These are phyloP conservation scores for Leucoagaricus sp. DNA, from an alignment of 1,284 basidiomycete genomes.

Conservation along the genomic window DNA sequence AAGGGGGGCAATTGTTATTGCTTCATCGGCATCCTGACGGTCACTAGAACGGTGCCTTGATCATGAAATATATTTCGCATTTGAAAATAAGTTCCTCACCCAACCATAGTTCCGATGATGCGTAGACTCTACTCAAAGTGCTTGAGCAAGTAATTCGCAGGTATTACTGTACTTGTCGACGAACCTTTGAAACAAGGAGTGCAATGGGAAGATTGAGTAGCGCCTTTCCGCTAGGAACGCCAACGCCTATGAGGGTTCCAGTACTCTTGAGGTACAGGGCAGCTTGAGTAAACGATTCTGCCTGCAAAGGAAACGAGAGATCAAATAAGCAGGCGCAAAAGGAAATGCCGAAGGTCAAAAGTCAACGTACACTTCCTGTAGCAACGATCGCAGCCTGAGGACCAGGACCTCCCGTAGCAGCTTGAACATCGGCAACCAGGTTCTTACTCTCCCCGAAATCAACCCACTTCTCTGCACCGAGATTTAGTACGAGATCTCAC, in stretches of 20 bases:
- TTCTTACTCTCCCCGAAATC: conserved; percentile 64
- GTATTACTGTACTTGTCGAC: neutral
- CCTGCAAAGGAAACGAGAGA: conserved; percentile 26
- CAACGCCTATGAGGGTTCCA: conserved; percentile 65
- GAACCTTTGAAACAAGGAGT: conserved; percentile 58
- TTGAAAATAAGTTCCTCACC: conserved; percentile 35
- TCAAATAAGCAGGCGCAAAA: neutral
- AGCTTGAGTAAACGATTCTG: conserved; percentile 64
- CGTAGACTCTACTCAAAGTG: conserved; percentile 40
- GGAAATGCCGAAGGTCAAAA: neutral
- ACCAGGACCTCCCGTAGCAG: conserved; percentile 61
- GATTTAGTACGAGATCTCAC: conserved; percentile 52
- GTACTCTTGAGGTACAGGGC: conserved; percentile 57
- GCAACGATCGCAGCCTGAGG: conserved; percentile 68
- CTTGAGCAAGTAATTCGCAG: neutral
- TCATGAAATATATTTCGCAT: neutral
- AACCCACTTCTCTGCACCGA: conserved; percentile 72
- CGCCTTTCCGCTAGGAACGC: conserved; percentile 46
- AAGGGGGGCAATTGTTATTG: conserved; percentile 60
- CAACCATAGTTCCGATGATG: conserved; percentile 63
- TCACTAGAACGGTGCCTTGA: conserved; percentile 34
- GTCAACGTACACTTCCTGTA: conserved; percentile 40
- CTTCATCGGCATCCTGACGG: conserved; percentile 66
- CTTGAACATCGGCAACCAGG: conserved; percentile 52
- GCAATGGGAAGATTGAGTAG: conserved; percentile 51